Percentiles rank a stretch among this genome's conserved stretches.
Evolutionary conservation across 345 rosid species (phyloP).

Genomic region (Rubroshorea leprosula): DNA sequence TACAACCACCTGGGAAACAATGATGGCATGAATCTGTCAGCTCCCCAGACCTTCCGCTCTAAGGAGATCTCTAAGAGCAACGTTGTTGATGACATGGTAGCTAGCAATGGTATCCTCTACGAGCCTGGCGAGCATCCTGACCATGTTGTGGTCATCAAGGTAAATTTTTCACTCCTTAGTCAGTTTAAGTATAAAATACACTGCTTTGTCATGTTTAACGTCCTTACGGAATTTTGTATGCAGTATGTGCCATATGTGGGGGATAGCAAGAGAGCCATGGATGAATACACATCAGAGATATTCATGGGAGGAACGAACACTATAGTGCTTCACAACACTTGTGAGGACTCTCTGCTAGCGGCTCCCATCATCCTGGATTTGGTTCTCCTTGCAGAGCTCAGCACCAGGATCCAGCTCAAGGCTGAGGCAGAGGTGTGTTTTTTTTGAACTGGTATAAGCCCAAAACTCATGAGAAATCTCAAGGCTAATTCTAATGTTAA

Average conservation of each 20-base stretch:
- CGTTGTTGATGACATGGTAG: conserved; percentile 96
- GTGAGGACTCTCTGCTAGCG: conserved; percentile 96
- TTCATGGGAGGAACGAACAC: conserved; percentile 97
- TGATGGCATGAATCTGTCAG: conserved; percentile 96
- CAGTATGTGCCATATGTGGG: conserved; percentile 93
- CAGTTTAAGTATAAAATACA: background rate
- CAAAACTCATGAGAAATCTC: background rate
- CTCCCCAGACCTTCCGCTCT: conserved; percentile 94
- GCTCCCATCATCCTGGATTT: conserved; percentile 93
- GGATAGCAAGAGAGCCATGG: conserved; percentile 99
- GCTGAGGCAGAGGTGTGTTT: conserved; percentile 70
- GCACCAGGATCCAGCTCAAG: conserved; percentile 78
- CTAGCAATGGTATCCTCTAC: conserved; percentile 83
- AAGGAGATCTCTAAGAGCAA: conserved; percentile 97
- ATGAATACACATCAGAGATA: conserved; percentile 96
- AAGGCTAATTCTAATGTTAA: background rate
- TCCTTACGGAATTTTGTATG: conserved; percentile 10
- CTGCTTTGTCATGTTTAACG: background rate
- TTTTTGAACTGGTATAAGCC: too few species aligned
- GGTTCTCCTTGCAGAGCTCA: conserved; percentile 95
- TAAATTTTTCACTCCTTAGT: conserved; percentile 9
- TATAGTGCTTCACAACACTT: conserved; percentile 87
- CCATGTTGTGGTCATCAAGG: conserved; percentile 99
- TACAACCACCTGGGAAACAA: conserved; percentile 97
- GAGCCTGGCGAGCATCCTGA: conserved; percentile 98